A percentile compares a stretch with the other conserved stretches of the same genome.
These are phyloP conservation scores for Dothideomycetes sp. DNA, from an alignment of 2,329 filamentous ascomycete species.

Conservation along the genomic window DNA sequence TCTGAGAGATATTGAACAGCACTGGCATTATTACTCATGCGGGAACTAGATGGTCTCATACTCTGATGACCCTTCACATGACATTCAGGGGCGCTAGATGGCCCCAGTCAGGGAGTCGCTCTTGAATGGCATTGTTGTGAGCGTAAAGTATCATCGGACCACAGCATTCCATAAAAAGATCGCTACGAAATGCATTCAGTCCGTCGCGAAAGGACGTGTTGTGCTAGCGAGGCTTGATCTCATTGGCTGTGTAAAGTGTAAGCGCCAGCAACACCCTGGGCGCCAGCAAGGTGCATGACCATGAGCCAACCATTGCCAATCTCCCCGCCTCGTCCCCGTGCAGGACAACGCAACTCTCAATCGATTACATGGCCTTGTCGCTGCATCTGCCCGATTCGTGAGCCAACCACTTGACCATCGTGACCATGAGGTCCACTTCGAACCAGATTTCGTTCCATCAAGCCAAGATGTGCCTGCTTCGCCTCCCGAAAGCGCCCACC, in stretches of 20 bases:
- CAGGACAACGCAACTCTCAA: background rate
- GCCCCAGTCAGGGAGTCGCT: no score
- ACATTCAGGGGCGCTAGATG: no score
- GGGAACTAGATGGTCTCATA: no score
- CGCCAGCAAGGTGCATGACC: background rate
- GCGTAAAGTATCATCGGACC: no score
- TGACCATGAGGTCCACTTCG: no score
- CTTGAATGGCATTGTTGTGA: no score
- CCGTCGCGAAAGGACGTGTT: background rate
- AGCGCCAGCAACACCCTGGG: background rate
- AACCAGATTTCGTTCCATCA: no score
- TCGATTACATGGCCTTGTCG: background rate
- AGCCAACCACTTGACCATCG: background rate
- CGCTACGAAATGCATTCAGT: background rate
- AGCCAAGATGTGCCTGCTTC: no score
- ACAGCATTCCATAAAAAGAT: no score
- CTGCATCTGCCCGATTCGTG: background rate
- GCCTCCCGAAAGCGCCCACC: background rate
- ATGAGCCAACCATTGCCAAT: background rate
- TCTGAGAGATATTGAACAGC: no score
- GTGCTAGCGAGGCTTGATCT: background rate
- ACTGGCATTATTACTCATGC: no score
- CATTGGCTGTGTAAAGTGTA: background rate
- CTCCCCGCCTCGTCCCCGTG: background rate
- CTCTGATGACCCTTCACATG: no score